phyloP scores from a whole-genome alignment of 768 basidiomycete species.

The Boletus huronensis region DNA sequence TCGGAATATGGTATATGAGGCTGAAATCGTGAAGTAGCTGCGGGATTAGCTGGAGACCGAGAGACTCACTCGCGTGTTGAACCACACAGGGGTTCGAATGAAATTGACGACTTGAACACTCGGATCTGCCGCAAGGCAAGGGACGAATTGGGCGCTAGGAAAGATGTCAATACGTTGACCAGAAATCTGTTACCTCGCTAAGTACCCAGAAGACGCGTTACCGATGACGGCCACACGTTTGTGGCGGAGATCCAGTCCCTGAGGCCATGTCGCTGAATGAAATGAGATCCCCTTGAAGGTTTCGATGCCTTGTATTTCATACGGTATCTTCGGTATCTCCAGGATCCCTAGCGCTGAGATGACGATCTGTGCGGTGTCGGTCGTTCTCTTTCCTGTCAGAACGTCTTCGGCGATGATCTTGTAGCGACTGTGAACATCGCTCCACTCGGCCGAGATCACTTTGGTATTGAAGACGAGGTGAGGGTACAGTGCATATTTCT shows the following conservation, averaged over 20 bases:
- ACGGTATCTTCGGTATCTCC: constrained; percentile 41
- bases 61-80: constrained; percentile 44
- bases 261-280: constrained; percentile 52
- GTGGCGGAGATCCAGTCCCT: constrained; percentile 36
- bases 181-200: not conserved
- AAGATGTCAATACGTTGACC: not conserved
- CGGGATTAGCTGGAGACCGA: not conserved
- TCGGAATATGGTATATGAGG: constrained; percentile 39
- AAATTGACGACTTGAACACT: constrained; percentile 56
- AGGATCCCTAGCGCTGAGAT: constrained; percentile 50
- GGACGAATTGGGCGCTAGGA: constrained; percentile 59
- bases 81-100: constrained; percentile 61
- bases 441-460: constrained; percentile 48
- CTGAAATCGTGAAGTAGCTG: constrained; percentile 31
- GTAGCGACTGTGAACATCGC: constrained; percentile 34
- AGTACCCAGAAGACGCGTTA: constrained; percentile 63
- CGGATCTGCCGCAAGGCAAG: constrained; percentile 48
- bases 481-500: constrained; percentile 41
- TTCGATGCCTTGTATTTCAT: constrained; percentile 33
- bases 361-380: constrained; percentile 42
- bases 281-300: constrained; percentile 48
- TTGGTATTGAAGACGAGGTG: constrained; percentile 42
- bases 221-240: constrained; percentile 49
- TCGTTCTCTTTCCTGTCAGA: constrained; percentile 27
- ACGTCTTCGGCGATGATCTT: constrained; percentile 33